phyloP scores from a whole-genome alignment of 75 land plant species.

The Picea glauca region DNA sequence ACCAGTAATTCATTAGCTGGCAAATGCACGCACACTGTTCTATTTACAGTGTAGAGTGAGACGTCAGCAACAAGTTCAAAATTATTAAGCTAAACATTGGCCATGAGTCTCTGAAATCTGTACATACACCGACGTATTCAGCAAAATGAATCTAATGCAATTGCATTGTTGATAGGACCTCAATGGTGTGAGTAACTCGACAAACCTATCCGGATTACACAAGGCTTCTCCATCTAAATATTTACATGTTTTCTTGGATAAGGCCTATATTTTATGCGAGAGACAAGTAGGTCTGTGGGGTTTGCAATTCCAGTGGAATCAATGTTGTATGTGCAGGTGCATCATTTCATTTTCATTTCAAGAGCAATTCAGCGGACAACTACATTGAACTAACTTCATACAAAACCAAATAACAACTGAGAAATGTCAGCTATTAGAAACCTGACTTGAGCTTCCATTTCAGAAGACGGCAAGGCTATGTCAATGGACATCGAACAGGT shows the following conservation, averaged over 20 bases:
- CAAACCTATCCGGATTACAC: neutral
- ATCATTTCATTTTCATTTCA: neutral
- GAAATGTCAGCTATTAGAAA: neutral
- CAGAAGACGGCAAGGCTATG: constrained; percentile 16
- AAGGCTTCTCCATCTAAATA: neutral
- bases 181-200: too few relatives aligned
- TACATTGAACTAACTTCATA: neutral
- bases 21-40: neutral
- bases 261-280: neutral
- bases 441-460: constrained; percentile 35
- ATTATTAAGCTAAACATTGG: constrained; percentile 20
- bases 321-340: neutral
- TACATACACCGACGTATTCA: neutral
- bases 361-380: neutral
- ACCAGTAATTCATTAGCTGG: neutral
- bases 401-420: neutral
- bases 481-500: constrained; percentile 34
- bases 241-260: neutral
- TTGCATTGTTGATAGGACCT: too few relatives aligned
- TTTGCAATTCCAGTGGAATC: neutral
- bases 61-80: constrained; percentile 7
- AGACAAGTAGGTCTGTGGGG: neutral
- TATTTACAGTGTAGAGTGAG: neutral
- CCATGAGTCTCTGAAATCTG: constrained; percentile 1
- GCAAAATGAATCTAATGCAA: too few relatives aligned